Conservation (phyloP, 495 filamentous ascomycete genomes). For the Daldinia caldariorum region DNA sequence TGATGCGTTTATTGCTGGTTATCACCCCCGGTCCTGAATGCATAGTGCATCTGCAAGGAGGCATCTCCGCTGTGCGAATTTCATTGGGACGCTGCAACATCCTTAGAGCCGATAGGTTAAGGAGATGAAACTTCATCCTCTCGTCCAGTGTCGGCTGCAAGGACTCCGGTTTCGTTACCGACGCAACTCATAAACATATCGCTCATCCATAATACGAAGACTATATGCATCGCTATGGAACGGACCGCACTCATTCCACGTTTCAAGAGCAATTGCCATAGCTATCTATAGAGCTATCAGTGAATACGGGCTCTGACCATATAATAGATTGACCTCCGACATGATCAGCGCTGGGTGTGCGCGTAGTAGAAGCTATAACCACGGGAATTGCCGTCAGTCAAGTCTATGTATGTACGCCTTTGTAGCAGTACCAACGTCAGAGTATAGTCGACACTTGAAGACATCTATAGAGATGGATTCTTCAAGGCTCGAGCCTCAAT, state of each 20-base stretch:
- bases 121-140: conserved; percentile 10
- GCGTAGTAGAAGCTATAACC: conserved; percentile 7
- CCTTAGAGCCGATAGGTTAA: background rate
- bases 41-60: background rate
- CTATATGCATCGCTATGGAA: conserved; percentile 3
- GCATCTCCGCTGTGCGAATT: background rate
- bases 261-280: conserved; percentile 5
- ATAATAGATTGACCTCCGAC: conserved; percentile 10
- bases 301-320: background rate
- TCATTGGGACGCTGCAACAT: background rate
- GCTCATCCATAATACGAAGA: conserved; percentile 12
- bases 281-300: background rate
- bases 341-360: background rate
- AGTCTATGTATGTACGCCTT: conserved; percentile 8
- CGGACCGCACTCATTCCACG: conserved; percentile 13
- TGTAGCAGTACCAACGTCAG: conserved; percentile 22
- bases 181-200: conserved; percentile 5
- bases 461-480: background rate
- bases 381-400: conserved; percentile 9
- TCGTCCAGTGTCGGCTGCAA: background rate
- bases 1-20: background rate
- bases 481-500: conserved; percentile 21
- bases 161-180: background rate
- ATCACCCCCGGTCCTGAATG: background rate
- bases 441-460: conserved; percentile 20